Evolutionary conservation across 768 basidiomycete genomes (phyloP), one percentile per base, ranked within the genome.

Genomic region (Pleurotus pulmonarius): DNA sequence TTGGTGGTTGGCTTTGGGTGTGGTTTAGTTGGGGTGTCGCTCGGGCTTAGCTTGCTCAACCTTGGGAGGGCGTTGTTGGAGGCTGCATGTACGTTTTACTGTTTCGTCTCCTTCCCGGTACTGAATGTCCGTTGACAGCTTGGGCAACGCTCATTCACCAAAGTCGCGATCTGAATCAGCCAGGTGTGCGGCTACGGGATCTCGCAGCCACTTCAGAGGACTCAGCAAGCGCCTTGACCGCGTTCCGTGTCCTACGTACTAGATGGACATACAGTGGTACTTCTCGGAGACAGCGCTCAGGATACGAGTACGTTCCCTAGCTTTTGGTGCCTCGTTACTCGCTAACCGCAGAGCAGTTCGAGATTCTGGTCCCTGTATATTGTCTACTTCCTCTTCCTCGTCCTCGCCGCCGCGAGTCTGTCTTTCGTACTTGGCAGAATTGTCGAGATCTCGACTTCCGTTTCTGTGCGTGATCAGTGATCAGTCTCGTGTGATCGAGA

Each of bases 91-190:
- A 55, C 24, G 70, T 67, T 56, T 51, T 26, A 52, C 39, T 38
- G 12, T 24, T 53, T 46, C 13, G 5, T 8, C 47, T 12, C n/a
- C 34, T 20, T 47, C 44, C 45, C 9, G 8, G 15, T 20, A 34
- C 24, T 53, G 55, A 37, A 46, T 54, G 16, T 45, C 53, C 8
- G 20, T 52, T 41, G 45, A 29, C 41, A 78, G 75, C 73, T 2
- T 78, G 76, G 75, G 75, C 75, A 3, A 78, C 75, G 3, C 60
- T 78, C 9, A 75, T 78, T 12, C 75, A 78, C 46, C 73, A 73
- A 58, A 75, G 75, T 24, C 65, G 64, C 16, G 60, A 64, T 49
- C 39, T 62, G 22, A 59, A 65, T 43, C 56, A 57, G 6, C 67
- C 72, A 6, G 75, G 76, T 12, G 63, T 77, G 11, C 59, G 67